Evolutionary conservation across 164 flowering plant species (phyloP), one percentile per base, ranked within the genome.

Genomic region (Umbilicus rupestris): DNA sequence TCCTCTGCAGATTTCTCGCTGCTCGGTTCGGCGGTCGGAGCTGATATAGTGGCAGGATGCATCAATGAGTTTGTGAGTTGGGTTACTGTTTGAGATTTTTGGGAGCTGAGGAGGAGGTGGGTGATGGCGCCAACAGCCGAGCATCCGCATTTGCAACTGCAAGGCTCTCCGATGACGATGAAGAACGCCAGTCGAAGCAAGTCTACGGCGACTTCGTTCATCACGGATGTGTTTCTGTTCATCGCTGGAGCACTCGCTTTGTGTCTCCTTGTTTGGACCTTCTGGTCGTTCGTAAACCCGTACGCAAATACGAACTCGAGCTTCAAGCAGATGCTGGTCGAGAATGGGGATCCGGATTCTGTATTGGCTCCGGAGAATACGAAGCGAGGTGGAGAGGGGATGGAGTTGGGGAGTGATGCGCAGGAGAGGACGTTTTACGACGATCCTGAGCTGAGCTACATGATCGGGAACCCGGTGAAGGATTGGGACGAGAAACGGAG

Each of bases 401-500:
- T 62, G 7, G 33, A 73, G 63, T 19, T 72, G 35, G 50, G 66
- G 1, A 45, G 64, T 60, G 85, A 83, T 76, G 78, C 82, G n/a
- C n/a, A n/a, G 46, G 77, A 68, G 12, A 26, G 10, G 3, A 82
- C 76, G 10, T 85, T 78, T 64, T 85, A 80, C 76, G 87, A 84
- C 69, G 87, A 85, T 62, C 84, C 81, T 24, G 44, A 39, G 2
- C 41, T 82, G 63, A 74, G 80, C 26, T 86, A 78, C 76, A 30
- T 77, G 14, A 68, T 86, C 9, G 84, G 70, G 45, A 68, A 65
- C 11, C 77, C 77, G 52, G 58, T 86, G 24, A 68, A 68, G 64
- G 65, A 75, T 65, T 86, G 91, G 91, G 91, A 86, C 73, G 75
- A 77, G 76, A 84, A 83, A 78, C 47, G 91, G 16, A 63, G 60